A percentile compares a stretch with the other conserved stretches of the same genome.
phyloP scores from a whole-genome alignment of 768 basidiomycete genomes.

The Kwoniella botswanensis region DNA sequence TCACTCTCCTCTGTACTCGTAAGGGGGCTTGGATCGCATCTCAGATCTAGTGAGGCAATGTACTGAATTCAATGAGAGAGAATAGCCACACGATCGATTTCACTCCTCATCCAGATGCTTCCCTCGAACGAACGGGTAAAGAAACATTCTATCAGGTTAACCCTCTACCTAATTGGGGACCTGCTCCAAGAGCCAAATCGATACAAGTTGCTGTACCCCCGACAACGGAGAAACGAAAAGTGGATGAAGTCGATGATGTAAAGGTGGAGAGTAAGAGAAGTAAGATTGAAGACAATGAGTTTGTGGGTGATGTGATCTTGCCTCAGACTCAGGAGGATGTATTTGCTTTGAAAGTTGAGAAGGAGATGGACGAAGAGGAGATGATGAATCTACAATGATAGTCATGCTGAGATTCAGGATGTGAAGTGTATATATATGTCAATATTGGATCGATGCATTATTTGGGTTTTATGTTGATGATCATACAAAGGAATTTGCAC shows the following conservation, averaged over 20 bases:
- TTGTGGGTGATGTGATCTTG: constrained; percentile 1
- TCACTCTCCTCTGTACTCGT: background rate
- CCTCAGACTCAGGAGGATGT: constrained; percentile 11
- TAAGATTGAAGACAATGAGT: constrained; percentile 11
- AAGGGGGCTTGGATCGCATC: background rate
- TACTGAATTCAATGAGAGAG: background rate
- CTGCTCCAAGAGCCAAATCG: constrained; percentile 62
- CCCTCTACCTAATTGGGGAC: constrained; percentile 92
- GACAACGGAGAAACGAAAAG: constrained; percentile 15
- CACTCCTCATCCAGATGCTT: constrained; percentile 70
- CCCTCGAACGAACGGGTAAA: constrained; percentile 41
- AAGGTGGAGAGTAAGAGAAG: constrained; percentile 7
- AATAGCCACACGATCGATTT: constrained; percentile 69
- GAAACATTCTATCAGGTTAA: constrained; percentile 67
- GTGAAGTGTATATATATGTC: background rate
- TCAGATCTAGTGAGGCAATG: background rate
- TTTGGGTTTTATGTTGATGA: background rate
- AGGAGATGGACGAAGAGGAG: constrained; percentile 19
- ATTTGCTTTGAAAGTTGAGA: background rate
- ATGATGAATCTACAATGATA: constrained; percentile 15
- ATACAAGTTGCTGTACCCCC: constrained; percentile 10
- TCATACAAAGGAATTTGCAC: too few species aligned
- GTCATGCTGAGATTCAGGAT: background rate
- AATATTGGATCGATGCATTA: background rate
- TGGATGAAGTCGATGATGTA: constrained; percentile 10